Evolutionary conservation across 2,329 filamentous ascomycete genomes (phyloP).

Genomic region (Cercospora sp.): DNA sequence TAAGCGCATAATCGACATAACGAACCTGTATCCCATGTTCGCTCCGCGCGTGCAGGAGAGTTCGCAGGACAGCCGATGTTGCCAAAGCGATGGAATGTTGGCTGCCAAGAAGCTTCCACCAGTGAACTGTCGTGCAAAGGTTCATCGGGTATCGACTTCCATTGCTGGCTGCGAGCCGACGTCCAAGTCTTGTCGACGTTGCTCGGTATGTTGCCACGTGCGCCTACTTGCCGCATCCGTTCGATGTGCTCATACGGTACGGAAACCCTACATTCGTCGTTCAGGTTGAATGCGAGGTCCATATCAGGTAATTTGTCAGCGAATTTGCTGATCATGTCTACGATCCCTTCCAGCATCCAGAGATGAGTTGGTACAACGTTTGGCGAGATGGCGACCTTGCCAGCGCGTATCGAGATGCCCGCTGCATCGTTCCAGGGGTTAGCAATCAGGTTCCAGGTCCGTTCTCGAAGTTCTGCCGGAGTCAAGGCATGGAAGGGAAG

Average conservation of each 20-base stretch:
- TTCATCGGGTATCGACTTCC: conserved; percentile 40
- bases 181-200: conserved; percentile 40
- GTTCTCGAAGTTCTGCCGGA: conserved; percentile 53
- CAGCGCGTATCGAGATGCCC: conserved; percentile 57
- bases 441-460: conserved; percentile 55
- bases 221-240: conserved; percentile 35
- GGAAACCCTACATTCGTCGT: conserved; percentile 59
- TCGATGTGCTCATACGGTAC: conserved; percentile 52
- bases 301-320: conserved; percentile 60
- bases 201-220: background rate
- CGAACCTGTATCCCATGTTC: conserved; percentile 63
- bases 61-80: conserved; percentile 60
- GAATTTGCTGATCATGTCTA: conserved; percentile 57
- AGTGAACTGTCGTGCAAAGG: conserved; percentile 33
- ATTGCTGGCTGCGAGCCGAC: conserved; percentile 41
- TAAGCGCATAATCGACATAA: conserved; percentile 65
- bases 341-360: conserved; percentile 59
- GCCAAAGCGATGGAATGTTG: conserved; percentile 46
- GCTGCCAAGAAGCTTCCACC: conserved; percentile 39
- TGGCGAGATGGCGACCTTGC: conserved; percentile 51
- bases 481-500: conserved; percentile 56
- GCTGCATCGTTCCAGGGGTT: conserved; percentile 58
- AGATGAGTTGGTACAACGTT: conserved; percentile 57
- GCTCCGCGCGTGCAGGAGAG: conserved; percentile 59
- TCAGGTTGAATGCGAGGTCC: conserved; percentile 64